Conservation (phyloP, 805 yeast genomes). For the Sugiyamaella smithiae region DNA sequence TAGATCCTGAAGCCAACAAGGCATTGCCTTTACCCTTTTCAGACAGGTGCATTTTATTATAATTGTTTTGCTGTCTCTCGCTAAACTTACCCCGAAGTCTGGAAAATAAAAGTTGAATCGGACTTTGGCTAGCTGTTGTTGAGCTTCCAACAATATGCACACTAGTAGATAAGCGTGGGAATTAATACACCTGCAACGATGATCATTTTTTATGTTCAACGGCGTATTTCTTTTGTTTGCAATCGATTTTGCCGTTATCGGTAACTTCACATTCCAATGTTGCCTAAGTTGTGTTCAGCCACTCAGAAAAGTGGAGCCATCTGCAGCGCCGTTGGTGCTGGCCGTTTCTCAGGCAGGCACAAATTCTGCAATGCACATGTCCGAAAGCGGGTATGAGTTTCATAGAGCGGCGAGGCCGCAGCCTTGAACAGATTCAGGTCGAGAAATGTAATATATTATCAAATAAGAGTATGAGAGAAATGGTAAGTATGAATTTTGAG, state of each 20-base stretch:
- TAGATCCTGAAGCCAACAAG: no score
- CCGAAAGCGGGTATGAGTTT: slow-evolving; percentile 1
- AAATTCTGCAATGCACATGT: slow-evolving; percentile 1
- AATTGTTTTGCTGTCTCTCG: no score
- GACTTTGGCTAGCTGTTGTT: no score
- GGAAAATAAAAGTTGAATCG: no score
- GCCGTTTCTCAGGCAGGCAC: slow-evolving; percentile 7
- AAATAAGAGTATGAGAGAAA: no score
- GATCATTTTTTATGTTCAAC: background rate
- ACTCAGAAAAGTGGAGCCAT: background rate
- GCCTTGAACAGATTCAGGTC: no score
- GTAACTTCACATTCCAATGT: background rate
- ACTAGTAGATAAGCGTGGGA: background rate
- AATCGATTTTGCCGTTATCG: background rate
- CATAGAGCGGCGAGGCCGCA: no score
- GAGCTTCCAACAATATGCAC: background rate
- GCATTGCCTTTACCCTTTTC: no score
- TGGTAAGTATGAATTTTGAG: no score
- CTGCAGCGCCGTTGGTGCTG: slow-evolving; percentile 5
- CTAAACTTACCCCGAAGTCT: no score
- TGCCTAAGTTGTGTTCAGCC: background rate
- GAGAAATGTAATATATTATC: no score
- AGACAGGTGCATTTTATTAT: no score
- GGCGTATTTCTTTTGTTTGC: slow-evolving; percentile 2
- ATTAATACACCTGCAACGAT: background rate